These are phyloP conservation scores for Diophrys appendiculata DNA, from an alignment of 73 alveolate species.

Conservation along the genomic window DNA sequence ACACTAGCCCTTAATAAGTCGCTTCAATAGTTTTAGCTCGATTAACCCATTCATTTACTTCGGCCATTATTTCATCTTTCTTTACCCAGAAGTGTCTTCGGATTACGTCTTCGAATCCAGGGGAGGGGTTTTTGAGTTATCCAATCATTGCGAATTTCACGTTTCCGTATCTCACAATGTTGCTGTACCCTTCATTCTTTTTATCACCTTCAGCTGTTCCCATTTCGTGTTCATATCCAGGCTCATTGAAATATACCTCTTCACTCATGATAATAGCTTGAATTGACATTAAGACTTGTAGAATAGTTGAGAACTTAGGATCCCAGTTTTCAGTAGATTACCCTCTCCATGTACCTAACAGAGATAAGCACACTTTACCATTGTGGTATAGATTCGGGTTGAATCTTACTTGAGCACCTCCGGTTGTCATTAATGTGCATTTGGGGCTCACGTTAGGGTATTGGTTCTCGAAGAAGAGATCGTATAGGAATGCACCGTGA, in stretches of 20 bases:
- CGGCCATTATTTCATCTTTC: conserved; percentile 75
- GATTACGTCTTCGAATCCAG: conserved; percentile 85
- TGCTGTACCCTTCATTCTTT: conserved; percentile 92
- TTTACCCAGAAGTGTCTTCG: conserved; percentile 76
- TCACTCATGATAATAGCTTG: conserved; percentile 95
- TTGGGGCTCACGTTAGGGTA: conserved; percentile 95
- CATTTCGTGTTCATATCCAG: conserved; percentile 95
- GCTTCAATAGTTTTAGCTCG: conserved; percentile 64
- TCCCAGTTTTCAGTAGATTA: conserved; percentile 95
- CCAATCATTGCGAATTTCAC: conserved; percentile 94
- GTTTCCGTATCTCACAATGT: conserved; percentile 91
- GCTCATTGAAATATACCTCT: conserved; percentile 96
- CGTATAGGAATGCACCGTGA: conserved; percentile 94
- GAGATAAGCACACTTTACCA: conserved; percentile 95
- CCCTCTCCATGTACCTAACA: conserved; percentile 98
- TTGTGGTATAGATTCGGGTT: conserved; percentile 95
- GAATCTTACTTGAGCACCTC: conserved; percentile 91
- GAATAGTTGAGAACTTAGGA: conserved; percentile 90
- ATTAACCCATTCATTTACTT: conserved; percentile 72
- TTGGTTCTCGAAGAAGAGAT: conserved; percentile 85
- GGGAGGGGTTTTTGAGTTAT: conserved; percentile 86
- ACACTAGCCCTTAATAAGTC: conserved; percentile 47
- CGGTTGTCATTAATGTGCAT: conserved; percentile 90
- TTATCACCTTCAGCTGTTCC: conserved; percentile 93
- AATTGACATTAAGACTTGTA: conserved; percentile 88